phyloP scores from a whole-genome alignment of 176 grass and related monocot genomes.

The Otatea glauca region DNA sequence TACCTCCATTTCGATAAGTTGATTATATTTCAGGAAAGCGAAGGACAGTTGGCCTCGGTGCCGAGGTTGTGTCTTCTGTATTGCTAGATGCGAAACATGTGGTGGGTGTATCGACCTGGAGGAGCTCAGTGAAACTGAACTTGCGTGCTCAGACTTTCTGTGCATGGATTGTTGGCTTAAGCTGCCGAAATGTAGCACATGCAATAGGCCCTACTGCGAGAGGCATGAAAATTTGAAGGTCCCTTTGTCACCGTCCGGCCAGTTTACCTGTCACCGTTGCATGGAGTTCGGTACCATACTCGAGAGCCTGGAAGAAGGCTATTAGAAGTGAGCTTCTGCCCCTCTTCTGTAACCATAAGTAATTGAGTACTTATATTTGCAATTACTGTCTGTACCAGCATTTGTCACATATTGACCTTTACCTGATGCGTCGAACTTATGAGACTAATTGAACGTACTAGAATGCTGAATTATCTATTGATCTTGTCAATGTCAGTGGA shows the following conservation, averaged over 20 bases:
- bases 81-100: constrained; percentile 86
- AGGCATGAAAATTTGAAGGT: constrained; percentile 51
- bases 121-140: constrained; percentile 48
- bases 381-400: background rate
- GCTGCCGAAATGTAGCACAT: constrained; percentile 73
- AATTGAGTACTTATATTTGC: background rate
- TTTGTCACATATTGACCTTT: background rate
- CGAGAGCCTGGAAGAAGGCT: constrained; percentile 40
- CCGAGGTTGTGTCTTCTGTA: constrained; percentile 78
- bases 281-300: constrained; percentile 33
- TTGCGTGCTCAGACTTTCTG: constrained; percentile 75
- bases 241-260: constrained; percentile 35
- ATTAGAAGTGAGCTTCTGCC: constrained; percentile 39
- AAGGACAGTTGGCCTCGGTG: constrained; percentile 47
- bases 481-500: constrained; percentile 43
- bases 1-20: constrained; percentile 42
- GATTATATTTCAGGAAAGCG: constrained; percentile 63
- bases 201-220: constrained; percentile 82
- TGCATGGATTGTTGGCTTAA: constrained; percentile 80
- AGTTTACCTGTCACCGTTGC: constrained; percentile 73
- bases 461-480: background rate
- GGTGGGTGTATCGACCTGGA: constrained; percentile 75
- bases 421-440: background rate
- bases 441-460: too few species aligned
- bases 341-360: background rate